Conservation (phyloP, 2,329 filamentous ascomycete species). For the Colletotrichum godetiae region DNA sequence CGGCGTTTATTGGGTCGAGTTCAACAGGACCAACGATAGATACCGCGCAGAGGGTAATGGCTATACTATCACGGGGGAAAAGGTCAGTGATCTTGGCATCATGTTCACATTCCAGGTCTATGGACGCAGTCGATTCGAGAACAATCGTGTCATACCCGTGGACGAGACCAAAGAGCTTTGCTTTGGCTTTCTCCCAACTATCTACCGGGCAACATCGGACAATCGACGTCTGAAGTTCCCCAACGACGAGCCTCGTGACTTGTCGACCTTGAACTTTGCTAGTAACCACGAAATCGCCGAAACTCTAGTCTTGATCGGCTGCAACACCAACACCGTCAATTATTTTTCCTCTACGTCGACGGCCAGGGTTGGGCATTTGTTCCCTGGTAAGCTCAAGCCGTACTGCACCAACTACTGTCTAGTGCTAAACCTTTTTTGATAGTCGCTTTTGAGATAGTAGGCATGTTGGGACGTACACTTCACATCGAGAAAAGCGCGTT, state of each 20-base stretch:
- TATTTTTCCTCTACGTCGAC: constrained; percentile 52
- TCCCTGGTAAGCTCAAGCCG: constrained; percentile 54
- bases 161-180: constrained; percentile 65
- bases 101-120: constrained; percentile 65
- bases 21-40: constrained; percentile 61
- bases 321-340: constrained; percentile 62
- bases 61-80: constrained; percentile 59
- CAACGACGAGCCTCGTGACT: constrained; percentile 54
- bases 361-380: constrained; percentile 58
- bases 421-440: not conserved
- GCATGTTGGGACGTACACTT: constrained; percentile 65
- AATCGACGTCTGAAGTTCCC: constrained; percentile 50
- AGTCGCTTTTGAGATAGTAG: constrained; percentile 69
- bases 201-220: constrained; percentile 57
- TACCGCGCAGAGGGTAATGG: constrained; percentile 68
- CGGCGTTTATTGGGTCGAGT: constrained; percentile 69
- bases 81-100: constrained; percentile 61
- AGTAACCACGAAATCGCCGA: constrained; percentile 61
- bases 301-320: constrained; percentile 64
- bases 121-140: constrained; percentile 59
- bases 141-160: constrained; percentile 64
- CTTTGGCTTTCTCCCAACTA: constrained; percentile 67
- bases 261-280: constrained; percentile 59
- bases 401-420: not conserved
- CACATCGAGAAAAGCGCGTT: constrained; percentile 62